Percentiles rank a stretch among this genome's conserved stretches.
Conservation (phyloP, 768 basidiomycete species). For the Phylloporus sp. region DNA sequence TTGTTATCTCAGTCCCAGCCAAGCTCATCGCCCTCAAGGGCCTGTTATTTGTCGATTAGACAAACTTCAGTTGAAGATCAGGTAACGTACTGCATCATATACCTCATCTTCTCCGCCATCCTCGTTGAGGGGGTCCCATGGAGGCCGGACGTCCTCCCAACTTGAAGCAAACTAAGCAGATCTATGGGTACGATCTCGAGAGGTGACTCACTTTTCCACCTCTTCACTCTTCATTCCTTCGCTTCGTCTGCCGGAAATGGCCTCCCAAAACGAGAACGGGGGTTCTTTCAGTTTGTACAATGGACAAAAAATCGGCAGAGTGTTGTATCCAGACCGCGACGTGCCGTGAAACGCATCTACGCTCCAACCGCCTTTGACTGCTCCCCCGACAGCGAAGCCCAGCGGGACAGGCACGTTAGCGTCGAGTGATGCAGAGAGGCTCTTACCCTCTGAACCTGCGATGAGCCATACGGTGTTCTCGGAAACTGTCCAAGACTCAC, state of each 20-base stretch:
- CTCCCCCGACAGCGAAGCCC: neutral
- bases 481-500: neutral
- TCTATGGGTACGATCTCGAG: neutral
- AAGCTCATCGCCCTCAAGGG: neutral
- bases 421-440: neutral
- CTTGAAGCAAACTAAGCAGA: neutral
- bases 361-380: neutral
- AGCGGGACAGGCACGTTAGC: neutral
- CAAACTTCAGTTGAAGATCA: neutral
- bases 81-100: neutral
- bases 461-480: neutral
- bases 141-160: neutral
- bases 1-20: neutral
- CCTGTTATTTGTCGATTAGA: neutral
- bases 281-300: neutral
- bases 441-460: neutral
- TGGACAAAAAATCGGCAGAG: neutral
- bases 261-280: neutral
- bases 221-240: neutral
- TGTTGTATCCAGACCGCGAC: neutral
- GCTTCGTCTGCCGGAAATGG: neutral
- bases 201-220: neutral
- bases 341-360: neutral
- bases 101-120: neutral
- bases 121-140: neutral